Evolutionary conservation across 371 early-diverging fungal species (phyloP), one percentile per base, ranked within the genome.

Genomic region (Mortierella sp.): DNA sequence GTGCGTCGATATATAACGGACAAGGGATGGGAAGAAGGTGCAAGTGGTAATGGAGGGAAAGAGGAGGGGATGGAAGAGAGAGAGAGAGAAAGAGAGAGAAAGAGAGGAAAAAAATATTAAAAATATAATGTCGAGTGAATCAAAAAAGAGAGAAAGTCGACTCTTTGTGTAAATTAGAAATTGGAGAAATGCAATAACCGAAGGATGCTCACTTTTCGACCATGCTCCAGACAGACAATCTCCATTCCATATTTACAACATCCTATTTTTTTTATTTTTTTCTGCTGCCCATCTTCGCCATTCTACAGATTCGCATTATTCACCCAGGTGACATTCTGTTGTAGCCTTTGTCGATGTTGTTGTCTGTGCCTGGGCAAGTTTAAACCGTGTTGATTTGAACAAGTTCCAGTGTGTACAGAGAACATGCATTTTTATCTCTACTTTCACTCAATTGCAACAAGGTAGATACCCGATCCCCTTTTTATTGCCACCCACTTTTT

Each of bases 11-110:
- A n/a, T 55, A 40, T 29, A 54, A 37, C 58, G 49, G 67, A 17
- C 17, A 31, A 29, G 23, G 13, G 34, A n/a, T n/a, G 43, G 19
- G 45, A 19, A 45, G 45, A 43, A 13, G 32, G 19, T 12, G 51
- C 7, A 19, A 15, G 32, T 35, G 53, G 35, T 15, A 45, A 43
- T 42, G 68, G 42, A 53, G 22, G 51, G 29, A 60, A n/a, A 26
- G 22, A 37, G 29, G 31, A 17, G 49, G 15, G 23, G 2, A 28
- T 17, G 10, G 28, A 28, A 60, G 40, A 31, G 15, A 57, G 23
- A 23, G 58, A 59, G 35, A 51, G 64, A 58, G 22, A 29, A 31
- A 64, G 37, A 51, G 40, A 29, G 35, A 65, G 35, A 28, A 23
- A 26, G 34, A 51, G 58, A 47, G 3, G 34, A 35, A 42, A 37